phyloP scores from a whole-genome alignment of 2,329 filamentous ascomycete species.

The Xylariaceae sp. region DNA sequence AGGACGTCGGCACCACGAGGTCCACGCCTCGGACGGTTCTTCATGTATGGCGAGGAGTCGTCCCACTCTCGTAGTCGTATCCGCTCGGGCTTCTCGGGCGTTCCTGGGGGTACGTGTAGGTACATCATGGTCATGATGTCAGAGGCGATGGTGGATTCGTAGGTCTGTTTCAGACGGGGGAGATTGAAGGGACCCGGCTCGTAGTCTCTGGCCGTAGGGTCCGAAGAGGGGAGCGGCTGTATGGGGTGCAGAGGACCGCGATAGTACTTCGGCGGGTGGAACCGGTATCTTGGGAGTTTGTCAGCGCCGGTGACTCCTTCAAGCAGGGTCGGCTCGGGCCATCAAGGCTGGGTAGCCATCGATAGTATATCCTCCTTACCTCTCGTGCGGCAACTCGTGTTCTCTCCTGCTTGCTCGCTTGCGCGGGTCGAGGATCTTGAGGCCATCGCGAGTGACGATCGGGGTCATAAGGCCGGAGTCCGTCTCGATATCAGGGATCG shows the following conservation, averaged over 20 bases:
- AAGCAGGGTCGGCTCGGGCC: not conserved
- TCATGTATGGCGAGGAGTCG: constrained; percentile 87
- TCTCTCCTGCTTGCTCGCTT: constrained; percentile 32
- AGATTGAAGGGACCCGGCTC: constrained; percentile 85
- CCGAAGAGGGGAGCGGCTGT: constrained; percentile 79
- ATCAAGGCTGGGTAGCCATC: not conserved
- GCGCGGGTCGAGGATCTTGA: constrained; percentile 46
- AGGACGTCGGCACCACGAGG: constrained; percentile 74
- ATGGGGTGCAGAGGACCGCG: constrained; percentile 90
- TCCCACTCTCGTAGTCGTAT: constrained; percentile 81
- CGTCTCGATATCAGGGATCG: constrained; percentile 46
- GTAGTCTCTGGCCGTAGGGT: constrained; percentile 83
- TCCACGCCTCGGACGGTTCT: constrained; percentile 78
- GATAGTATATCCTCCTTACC: constrained; percentile 17
- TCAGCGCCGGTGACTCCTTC: not conserved
- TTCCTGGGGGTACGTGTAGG: constrained; percentile 76
- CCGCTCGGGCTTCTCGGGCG: constrained; percentile 44
- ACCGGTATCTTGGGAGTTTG: constrained; percentile 68
- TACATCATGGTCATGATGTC: constrained; percentile 90
- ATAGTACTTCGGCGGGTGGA: constrained; percentile 88
- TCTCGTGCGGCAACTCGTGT: constrained; percentile 24
- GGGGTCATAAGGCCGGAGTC: constrained; percentile 46
- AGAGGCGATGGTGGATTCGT: constrained; percentile 75
- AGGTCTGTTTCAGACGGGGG: constrained; percentile 84
- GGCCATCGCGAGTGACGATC: constrained; percentile 32